Evolutionary conservation across 768 basidiomycete genomes (phyloP), one percentile per base, ranked within the genome.

Genomic region (Podaxis rugospora): DNA sequence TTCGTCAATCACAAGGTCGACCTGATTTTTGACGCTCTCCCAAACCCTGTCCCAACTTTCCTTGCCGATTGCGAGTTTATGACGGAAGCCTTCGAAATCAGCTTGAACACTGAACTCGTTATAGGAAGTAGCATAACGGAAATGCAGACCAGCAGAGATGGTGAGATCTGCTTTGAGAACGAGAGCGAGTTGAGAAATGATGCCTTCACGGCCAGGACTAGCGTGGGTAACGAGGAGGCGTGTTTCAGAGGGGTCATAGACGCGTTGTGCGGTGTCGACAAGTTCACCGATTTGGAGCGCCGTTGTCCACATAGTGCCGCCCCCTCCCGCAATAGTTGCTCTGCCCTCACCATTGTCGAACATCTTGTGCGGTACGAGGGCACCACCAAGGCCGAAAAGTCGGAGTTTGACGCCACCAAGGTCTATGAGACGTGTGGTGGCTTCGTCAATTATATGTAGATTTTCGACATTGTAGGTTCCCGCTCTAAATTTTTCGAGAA

Each of bases 251-350:
- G 85, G 85, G 72, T 99, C 97, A 70, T 85, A 95, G 54, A 95
- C 93, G 64, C 94, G 85, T 71, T 96, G 93, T 0, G 97, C 93
- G 2, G 95, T 98, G 73, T 98, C 97, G 51, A 98, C 90, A 54
- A 99, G 89, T 73, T 99, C 96, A 61, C 97, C 97, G 42, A 99
- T 92, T 73, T 99, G 97, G 25, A 99, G 83, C 4, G 93, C 92
- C 0, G 96, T 98, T 0, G 93, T 92, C 97, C 97, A 99, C 89
- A 98, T 96, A 18, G 95, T 98, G 32, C 97, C 97, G 68, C 93
- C 90, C 1, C 95, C 97, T 37, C 97, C 97, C 0, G 97, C 96
- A 64, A 99, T 97, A n/a, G 96, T 98, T 10, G 93, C 95, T 49
- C 78, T 86, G 2, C 95, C 96, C 51, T 96, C 93, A 0, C 96